Evolutionary conservation across 495 filamentous ascomycete genomes (phyloP).

Genomic region (Hypomontagnella submonticulosa): DNA sequence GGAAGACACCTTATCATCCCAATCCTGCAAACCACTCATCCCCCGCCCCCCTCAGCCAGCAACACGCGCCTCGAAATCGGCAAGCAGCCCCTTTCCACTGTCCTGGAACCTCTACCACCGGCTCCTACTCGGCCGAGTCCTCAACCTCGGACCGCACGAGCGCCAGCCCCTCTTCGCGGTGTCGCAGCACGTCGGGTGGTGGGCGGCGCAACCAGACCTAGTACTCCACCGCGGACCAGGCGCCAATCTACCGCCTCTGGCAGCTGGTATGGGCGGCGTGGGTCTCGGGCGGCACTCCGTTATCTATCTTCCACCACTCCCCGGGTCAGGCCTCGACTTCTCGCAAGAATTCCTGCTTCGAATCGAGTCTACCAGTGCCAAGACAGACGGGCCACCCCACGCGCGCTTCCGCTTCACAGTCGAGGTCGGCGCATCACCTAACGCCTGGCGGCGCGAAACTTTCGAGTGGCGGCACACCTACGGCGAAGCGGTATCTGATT

Average conservation of each 20-base stretch:
- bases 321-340: conserved; percentile 12
- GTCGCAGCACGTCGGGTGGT: conserved; percentile 26
- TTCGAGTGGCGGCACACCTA: conserved; percentile 42
- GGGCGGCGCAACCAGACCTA: conserved; percentile 29
- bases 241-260: conserved; percentile 14
- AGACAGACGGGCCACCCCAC: background rate
- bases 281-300: conserved; percentile 18
- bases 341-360: conserved; percentile 19
- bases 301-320: conserved; percentile 35
- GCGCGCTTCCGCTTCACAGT: conserved; percentile 37
- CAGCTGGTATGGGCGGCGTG: conserved; percentile 22
- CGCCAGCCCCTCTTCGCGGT: conserved; percentile 33
- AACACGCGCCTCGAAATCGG: background rate
- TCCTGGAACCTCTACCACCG: conserved; percentile 36
- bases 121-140: conserved; percentile 6
- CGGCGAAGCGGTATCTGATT: conserved; percentile 18
- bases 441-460: conserved; percentile 19
- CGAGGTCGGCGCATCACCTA: conserved; percentile 20
- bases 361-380: background rate
- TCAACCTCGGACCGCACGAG: conserved; percentile 28
- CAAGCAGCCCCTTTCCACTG: conserved; percentile 17
- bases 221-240: conserved; percentile 24
- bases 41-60: background rate
- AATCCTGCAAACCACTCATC: background rate
- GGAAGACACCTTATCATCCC: background rate